Base-by-base conservation (phyloP, 202 grass and related monocot species). In the Dendrocalamus latiflorus region DNA sequence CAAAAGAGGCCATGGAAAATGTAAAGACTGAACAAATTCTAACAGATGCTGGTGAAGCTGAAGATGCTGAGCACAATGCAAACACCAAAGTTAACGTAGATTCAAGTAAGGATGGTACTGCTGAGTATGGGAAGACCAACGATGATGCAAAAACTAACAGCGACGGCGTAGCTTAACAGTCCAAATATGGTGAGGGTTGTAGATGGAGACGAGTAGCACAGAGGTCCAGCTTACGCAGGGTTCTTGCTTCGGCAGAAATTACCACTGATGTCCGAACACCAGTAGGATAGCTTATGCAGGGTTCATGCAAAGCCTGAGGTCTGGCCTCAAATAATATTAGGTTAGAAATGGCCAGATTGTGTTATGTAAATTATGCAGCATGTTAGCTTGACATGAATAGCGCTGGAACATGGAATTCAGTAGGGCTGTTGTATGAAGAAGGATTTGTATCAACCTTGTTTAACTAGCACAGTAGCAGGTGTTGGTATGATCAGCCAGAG, bases 211-310 rank as follows among this genome's bases (percentile, higher is more conserved):
- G 39, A 36, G 15, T 57, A 58, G 25, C 8, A 12, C 5, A 44
- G 24, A 56, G n/a, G 58, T 50, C 33, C 51, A 30, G 36, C 70
- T 63, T 38, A 26, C 71, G 71, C 50, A 28, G 49, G 21, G 49
- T 47, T 56, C 50, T 57, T 66, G 36, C n/a, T 74, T 26, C 26
- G 5, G 13, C n/a, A 47, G 57, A 22, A 63, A 53, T 33, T 64
- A 12, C 20, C 53, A 65, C 63, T n/a, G 42, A 50, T 69, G 30
- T 34, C 17, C 33, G 37, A 72, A 67, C 56, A 73, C 73, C 17
- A 71, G 83, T 82, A 82, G 65, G 36, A n/a, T 81, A 83, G 45
- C 12, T 84, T 68, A 25, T 82, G 78, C 45, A 41, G 24, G 65
- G 24, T 57, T 16, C 45, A 63, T 24, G 63, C 42, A 53, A 48